These are phyloP conservation scores for Trifolium subterraneum DNA, from an alignment of 306 rosid species.

Conservation along the genomic window DNA sequence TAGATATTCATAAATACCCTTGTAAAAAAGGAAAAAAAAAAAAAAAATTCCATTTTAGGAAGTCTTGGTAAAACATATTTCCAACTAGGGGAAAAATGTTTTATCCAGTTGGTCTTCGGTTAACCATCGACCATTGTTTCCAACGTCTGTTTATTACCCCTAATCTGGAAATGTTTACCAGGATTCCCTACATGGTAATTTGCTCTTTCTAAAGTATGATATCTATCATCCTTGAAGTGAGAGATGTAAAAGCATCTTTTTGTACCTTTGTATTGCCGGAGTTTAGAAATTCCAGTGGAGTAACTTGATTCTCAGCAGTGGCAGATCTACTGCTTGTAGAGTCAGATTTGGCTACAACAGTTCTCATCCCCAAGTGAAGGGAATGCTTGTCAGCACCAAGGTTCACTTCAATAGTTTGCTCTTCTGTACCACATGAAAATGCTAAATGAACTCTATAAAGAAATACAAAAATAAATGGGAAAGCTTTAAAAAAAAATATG, in stretches of 20 bases:
- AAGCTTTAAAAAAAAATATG: slow-evolving; percentile 32
- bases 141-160: slow-evolving; percentile 25
- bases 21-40: slow-evolving; percentile 14
- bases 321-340: slow-evolving; percentile 54
- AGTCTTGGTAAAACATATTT: slow-evolving; percentile 27
- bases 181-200: slow-evolving; percentile 17
- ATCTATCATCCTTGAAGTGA: slow-evolving; percentile 35
- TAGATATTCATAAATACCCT: slow-evolving; percentile 28
- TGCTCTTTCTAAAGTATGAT: slow-evolving; percentile 20
- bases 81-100: slow-evolving; percentile 27
- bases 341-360: slow-evolving; percentile 44
- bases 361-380: slow-evolving; percentile 33
- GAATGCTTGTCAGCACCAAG: slow-evolving; percentile 47
- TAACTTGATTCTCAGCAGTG: slow-evolving; percentile 43
- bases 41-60: slow-evolving; percentile 4
- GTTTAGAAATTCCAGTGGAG: slow-evolving; percentile 42
- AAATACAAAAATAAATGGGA: slow-evolving; percentile 32
- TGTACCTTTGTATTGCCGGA: slow-evolving; percentile 37
- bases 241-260: slow-evolving; percentile 26
- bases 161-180: slow-evolving; percentile 5
- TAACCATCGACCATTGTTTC: slow-evolving; percentile 9
- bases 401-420: slow-evolving; percentile 47
- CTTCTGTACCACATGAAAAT: slow-evolving; percentile 49
- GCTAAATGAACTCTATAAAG: slow-evolving; percentile 32
- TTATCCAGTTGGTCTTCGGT: slow-evolving; percentile 5